Conservation (phyloP, 1,139 yeast species). For the Pichia sp. region DNA sequence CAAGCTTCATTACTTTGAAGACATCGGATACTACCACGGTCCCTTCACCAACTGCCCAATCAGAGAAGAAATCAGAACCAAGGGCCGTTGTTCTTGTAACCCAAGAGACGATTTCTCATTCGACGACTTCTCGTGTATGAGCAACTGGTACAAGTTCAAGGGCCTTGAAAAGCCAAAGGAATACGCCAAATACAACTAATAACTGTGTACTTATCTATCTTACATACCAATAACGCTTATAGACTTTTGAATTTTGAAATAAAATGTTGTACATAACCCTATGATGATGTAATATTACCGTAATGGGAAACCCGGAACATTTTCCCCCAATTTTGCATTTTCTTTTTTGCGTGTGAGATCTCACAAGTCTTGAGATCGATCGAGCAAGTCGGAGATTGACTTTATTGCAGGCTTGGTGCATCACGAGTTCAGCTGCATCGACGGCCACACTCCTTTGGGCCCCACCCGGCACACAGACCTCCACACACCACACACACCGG, state of each 20-base stretch:
- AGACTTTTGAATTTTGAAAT: not conserved
- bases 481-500: not conserved
- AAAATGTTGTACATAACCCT: no score
- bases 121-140: conserved; percentile 12
- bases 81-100: conserved; percentile 23
- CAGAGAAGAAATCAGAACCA: conserved; percentile 15
- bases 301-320: no score
- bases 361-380: no score
- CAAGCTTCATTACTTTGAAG: conserved; percentile 75
- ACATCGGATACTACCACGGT: conserved; percentile 77
- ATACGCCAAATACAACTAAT: not conserved
- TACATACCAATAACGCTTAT: not conserved
- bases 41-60: conserved; percentile 39
- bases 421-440: no score
- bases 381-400: no score
- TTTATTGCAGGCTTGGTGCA: no score
- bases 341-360: no score
- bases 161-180: conserved; percentile 15
- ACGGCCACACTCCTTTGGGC: no score
- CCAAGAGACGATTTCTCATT: conserved; percentile 20
- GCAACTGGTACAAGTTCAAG: conserved; percentile 14
- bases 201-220: no score
- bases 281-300: no score
- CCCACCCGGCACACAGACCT: no score
- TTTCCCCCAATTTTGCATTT: no score